phyloP scores from a whole-genome alignment of 306 rosid genomes.

The Cercis canadensis region DNA sequence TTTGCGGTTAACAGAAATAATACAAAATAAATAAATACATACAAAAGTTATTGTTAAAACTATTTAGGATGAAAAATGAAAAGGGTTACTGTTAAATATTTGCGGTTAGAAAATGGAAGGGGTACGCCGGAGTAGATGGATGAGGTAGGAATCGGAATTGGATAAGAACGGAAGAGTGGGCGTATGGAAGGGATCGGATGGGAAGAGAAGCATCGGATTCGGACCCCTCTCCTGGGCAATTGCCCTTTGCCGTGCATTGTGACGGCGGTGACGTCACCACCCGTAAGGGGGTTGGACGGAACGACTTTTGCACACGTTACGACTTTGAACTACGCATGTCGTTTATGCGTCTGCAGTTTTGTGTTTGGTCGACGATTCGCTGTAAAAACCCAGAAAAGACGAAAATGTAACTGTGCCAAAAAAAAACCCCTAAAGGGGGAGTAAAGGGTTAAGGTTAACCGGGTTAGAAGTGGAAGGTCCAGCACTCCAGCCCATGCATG shows the following conservation, averaged over 20 bases:
- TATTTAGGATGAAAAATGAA: no score
- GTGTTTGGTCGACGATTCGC: background rate
- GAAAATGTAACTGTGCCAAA: background rate
- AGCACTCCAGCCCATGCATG: background rate
- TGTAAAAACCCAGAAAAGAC: background rate
- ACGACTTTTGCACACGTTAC: background rate
- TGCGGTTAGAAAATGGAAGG: background rate
- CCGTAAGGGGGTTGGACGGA: slow-evolving; percentile 2
- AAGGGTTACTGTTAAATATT: no score
- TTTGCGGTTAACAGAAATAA: no score
- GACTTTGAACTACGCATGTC: background rate
- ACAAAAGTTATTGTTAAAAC: no score
- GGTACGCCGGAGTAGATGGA: background rate
- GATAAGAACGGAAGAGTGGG: slow-evolving; percentile 7
- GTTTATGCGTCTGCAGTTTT: background rate
- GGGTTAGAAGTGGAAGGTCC: background rate
- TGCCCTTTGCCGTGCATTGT: slow-evolving; percentile 13
- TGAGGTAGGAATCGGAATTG: background rate
- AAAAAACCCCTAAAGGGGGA: no score
- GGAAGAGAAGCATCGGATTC: slow-evolving; percentile 24
- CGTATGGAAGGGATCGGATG: background rate
- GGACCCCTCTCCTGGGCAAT: background rate
- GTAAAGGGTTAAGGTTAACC: background rate
- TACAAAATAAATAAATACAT: no score
- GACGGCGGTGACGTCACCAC: slow-evolving; percentile 28